Conservation (phyloP, 352 stramenopile genomes). For the Elongisporangium senticosum region DNA sequence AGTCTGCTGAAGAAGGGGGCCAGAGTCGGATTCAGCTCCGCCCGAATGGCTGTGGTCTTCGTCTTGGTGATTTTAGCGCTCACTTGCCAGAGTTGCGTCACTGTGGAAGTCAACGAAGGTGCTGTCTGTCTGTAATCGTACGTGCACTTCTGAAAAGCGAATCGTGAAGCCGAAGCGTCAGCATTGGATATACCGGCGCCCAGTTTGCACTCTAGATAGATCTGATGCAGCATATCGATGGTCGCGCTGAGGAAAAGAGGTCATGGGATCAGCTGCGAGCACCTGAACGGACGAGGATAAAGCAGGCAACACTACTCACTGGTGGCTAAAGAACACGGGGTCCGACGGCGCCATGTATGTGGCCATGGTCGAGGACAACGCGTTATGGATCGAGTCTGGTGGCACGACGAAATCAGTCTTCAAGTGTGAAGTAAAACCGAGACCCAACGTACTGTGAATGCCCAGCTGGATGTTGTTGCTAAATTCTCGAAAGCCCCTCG, state of each 20-base stretch:
- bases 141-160: constrained; percentile 30
- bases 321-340: constrained; percentile 43
- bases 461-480: constrained; percentile 33
- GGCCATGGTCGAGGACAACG: constrained; percentile 23
- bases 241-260: constrained; percentile 18
- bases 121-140: constrained; percentile 12
- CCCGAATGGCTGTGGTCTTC: constrained; percentile 7
- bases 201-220: constrained; percentile 40
- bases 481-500: constrained; percentile 25
- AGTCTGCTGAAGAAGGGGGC: constrained; percentile 16
- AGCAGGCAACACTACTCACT: constrained; percentile 21
- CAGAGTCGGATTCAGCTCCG: constrained; percentile 15
- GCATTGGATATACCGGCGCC: constrained; percentile 21
- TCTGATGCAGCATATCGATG: constrained; percentile 28
- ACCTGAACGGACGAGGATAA: background rate
- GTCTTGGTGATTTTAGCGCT: constrained; percentile 8
- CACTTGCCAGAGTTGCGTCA: constrained; percentile 25
- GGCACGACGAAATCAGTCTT: constrained; percentile 2
- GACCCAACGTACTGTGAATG: constrained; percentile 34
- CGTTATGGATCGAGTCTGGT: constrained; percentile 38
- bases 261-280: background rate
- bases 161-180: constrained; percentile 19
- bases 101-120: constrained; percentile 14
- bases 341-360: constrained; percentile 31
- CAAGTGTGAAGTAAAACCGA: background rate